A percentile compares a stretch with the other conserved stretches of the same genome.
phyloP scores from a whole-genome alignment of 805 yeast genomes.

The Metschnikowia picachoensis region DNA sequence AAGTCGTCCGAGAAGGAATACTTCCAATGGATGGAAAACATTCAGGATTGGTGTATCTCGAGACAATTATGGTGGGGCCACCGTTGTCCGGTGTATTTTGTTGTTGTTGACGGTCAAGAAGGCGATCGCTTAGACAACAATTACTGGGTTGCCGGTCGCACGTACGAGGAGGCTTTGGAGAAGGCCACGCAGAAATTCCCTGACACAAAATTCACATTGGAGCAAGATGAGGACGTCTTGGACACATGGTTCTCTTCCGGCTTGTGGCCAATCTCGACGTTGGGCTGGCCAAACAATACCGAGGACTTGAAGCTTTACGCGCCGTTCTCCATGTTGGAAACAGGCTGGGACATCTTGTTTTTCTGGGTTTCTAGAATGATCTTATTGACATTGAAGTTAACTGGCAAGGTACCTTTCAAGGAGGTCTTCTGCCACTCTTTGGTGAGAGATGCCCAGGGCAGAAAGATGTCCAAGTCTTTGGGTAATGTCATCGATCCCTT shows the following conservation, averaged over 20 bases:
- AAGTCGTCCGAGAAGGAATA: slow-evolving; percentile 89
- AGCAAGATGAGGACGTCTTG: slow-evolving; percentile 96
- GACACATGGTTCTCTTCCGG: slow-evolving; percentile 99
- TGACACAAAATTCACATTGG: slow-evolving; percentile 62
- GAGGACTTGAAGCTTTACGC: slow-evolving; percentile 71
- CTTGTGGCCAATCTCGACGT: slow-evolving; percentile 93
- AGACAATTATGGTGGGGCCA: slow-evolving; percentile 95
- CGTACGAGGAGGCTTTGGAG: slow-evolving; percentile 72
- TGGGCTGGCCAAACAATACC: slow-evolving; percentile 90
- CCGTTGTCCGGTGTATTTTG: slow-evolving; percentile 94
- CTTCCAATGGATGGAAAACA: slow-evolving; percentile 91
- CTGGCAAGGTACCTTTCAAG: slow-evolving; percentile 87
- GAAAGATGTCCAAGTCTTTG: slow-evolving; percentile 96
- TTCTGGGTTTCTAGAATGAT: slow-evolving; percentile 99
- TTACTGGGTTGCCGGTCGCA: slow-evolving; percentile 91
- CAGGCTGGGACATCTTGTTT: slow-evolving; percentile 99
- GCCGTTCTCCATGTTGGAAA: slow-evolving; percentile 93
- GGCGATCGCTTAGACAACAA: slow-evolving; percentile 59
- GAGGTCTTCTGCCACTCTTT: slow-evolving; percentile 98
- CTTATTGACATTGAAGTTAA: slow-evolving; percentile 81
- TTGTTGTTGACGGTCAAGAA: slow-evolving; percentile 71
- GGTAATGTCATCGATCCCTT: slow-evolving; percentile 97
- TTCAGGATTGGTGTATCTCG: slow-evolving; percentile 99
- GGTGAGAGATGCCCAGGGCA: slow-evolving; percentile 98
- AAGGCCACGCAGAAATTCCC: slow-evolving; percentile 79